A percentile compares a stretch with the other conserved stretches of the same genome.
Conservation (phyloP, 2,329 filamentous ascomycete species). For the Pseudocercospora crystallina region DNA sequence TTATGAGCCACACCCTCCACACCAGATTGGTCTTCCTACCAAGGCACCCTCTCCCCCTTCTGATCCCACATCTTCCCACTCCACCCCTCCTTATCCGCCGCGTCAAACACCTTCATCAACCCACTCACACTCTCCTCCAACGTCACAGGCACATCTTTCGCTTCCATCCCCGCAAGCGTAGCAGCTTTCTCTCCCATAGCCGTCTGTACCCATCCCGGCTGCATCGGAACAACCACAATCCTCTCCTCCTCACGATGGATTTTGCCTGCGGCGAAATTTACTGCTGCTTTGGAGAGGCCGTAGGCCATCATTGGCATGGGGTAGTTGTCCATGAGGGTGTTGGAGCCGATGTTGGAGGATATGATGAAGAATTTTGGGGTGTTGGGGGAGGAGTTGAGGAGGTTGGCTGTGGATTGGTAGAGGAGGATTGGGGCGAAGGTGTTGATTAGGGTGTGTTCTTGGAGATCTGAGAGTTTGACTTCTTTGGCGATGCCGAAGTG, state of each 20-base stretch:
- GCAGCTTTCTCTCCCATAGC: constrained; percentile 4
- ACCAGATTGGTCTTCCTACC: neutral
- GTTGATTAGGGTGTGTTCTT: constrained; percentile 7
- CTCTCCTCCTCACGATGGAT: constrained; percentile 1
- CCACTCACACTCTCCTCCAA: constrained; percentile 5
- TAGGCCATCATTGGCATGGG: constrained; percentile 1
- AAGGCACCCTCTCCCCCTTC: constrained; percentile 7
- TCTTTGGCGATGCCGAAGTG: neutral
- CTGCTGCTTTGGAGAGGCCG: constrained; percentile 10
- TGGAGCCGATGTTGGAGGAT: constrained; percentile 1
- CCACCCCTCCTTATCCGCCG: neutral
- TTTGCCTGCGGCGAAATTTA: constrained; percentile 4
- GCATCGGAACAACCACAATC: neutral
- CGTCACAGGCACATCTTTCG: neutral
- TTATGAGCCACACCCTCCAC: too few species aligned
- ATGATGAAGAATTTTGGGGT: constrained; percentile 6
- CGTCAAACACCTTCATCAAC: constrained; percentile 6
- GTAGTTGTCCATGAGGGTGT: neutral
- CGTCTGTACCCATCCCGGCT: constrained; percentile 6
- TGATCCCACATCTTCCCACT: constrained; percentile 6
- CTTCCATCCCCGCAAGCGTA: neutral
- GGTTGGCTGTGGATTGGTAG: constrained; percentile 1
- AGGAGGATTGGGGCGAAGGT: constrained; percentile 8
- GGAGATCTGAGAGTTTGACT: neutral
- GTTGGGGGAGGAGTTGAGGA: neutral